phyloP scores from a whole-genome alignment of 805 yeast species.

The Lachancea waltii region DNA sequence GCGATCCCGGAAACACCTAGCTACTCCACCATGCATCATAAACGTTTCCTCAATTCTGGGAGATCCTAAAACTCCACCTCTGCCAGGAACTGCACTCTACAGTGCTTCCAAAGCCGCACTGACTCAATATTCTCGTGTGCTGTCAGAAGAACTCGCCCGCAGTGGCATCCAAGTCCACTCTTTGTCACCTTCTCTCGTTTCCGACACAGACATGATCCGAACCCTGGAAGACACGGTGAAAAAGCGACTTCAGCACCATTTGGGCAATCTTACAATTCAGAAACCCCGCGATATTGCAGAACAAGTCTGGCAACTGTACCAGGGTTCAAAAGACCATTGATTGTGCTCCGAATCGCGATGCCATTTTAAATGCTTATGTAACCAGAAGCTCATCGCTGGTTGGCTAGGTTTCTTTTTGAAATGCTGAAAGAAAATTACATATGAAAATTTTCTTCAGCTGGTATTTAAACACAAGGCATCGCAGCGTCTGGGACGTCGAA shows the following conservation, averaged over 20 bases:
- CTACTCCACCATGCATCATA: constrained; percentile 17
- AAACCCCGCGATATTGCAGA: constrained; percentile 2
- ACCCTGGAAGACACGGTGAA: constrained; percentile 5
- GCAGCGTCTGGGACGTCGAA: too few relatives aligned
- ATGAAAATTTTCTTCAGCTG: constrained; percentile 8
- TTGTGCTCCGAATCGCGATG: too few relatives aligned
- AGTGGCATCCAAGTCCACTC: constrained; percentile 16
- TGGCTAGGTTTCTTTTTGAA: not conserved
- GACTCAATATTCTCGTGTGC: constrained; percentile 20
- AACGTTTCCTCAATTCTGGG: constrained; percentile 29
- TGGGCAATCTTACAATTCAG: not conserved
- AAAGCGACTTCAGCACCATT: constrained; percentile 1
- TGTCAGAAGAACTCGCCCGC: constrained; percentile 19
- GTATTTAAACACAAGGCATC: too few relatives aligned
- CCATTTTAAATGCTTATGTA: too few relatives aligned
- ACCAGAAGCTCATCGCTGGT: not conserved
- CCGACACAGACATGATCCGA: constrained; percentile 26
- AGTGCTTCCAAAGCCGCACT: constrained; percentile 31
- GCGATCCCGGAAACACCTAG: constrained; percentile 11
- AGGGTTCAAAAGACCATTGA: not conserved
- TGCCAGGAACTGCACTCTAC: constrained; percentile 29
- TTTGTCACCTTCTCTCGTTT: constrained; percentile 21
- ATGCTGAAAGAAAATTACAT: not conserved
- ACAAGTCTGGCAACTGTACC: constrained; percentile 6
- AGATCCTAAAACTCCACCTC: constrained; percentile 5